A percentile compares a stretch with the other conserved stretches of the same genome.
These are phyloP conservation scores for Xylaria arbuscula DNA, from an alignment of 2,329 filamentous ascomycete genomes.

Conservation along the genomic window DNA sequence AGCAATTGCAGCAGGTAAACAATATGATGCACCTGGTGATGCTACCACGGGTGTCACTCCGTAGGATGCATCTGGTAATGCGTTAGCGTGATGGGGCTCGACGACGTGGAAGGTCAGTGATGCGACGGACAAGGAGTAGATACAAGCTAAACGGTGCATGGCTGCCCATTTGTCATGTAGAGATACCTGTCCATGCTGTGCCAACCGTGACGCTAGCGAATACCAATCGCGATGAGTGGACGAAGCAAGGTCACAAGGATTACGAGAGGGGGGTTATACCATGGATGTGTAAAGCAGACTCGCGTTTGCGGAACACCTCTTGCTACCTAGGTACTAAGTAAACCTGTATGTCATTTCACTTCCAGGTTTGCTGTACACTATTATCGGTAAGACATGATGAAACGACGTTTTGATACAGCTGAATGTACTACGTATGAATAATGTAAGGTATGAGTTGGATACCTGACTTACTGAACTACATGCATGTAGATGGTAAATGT, in stretches of 20 bases:
- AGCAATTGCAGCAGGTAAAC: background rate
- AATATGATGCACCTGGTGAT: background rate
- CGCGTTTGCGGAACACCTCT: background rate
- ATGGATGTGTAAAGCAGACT: background rate
- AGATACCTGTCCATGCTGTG: conserved; percentile 44
- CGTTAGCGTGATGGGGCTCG: conserved; percentile 43
- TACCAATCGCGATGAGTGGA: conserved; percentile 29
- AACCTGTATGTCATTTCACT: background rate
- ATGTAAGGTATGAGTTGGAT: background rate
- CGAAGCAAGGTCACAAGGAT: conserved; percentile 26
- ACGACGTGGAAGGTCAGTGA: conserved; percentile 46
- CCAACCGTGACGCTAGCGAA: conserved; percentile 7
- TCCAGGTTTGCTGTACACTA: too few relatives aligned
- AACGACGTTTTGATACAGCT: too few relatives aligned
- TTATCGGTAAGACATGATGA: too few relatives aligned
- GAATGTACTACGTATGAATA: too few relatives aligned
- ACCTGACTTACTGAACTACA: background rate
- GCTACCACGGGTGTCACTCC: background rate
- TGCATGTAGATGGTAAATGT: background rate
- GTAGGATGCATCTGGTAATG: conserved; percentile 42
- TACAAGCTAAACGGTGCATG: conserved; percentile 50
- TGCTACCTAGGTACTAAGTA: too few relatives aligned
- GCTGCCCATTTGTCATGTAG: conserved; percentile 54
- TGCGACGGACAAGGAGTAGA: conserved; percentile 39
- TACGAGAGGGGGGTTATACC: background rate